phyloP scores from a whole-genome alignment of 768 basidiomycete species.

The Candolleomyces aberdarensis region DNA sequence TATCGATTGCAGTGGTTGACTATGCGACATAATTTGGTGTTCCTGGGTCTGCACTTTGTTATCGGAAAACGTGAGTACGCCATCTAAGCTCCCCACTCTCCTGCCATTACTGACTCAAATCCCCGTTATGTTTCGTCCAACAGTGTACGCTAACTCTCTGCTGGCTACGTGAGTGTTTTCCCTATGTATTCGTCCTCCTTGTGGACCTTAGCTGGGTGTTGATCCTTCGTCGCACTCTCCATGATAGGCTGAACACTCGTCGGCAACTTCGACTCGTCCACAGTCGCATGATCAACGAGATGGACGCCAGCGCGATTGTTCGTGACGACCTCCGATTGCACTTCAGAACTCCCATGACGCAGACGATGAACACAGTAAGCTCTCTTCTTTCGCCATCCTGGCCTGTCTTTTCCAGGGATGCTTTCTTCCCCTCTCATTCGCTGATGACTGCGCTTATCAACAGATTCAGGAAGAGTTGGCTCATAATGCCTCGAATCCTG shows the following conservation, averaged over 20 bases:
- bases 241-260: conserved; percentile 5
- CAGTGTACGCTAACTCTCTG: conserved; percentile 49
- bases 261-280: conserved; percentile 4
- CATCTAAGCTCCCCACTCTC: neutral
- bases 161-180: conserved; percentile 29
- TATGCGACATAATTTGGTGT: conserved; percentile 42
- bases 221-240: neutral
- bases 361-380: conserved; percentile 3
- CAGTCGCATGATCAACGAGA: conserved; percentile 5
- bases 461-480: neutral
- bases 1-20: conserved; percentile 37
- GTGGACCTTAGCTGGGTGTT: neutral
- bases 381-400: neutral
- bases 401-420: neutral
- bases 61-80: conserved; percentile 39
- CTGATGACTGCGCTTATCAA: neutral
- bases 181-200: neutral
- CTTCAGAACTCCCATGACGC: conserved; percentile 4
- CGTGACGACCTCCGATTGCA: conserved; percentile 10
- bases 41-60: conserved; percentile 47
- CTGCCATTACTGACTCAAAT: neutral
- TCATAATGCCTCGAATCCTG: too few species aligned
- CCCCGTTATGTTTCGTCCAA: neutral
- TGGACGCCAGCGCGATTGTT: conserved; percentile 10
- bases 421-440: too few species aligned